phyloP scores from a whole-genome alignment of 2,329 filamentous ascomycete genomes.

The Curvularia sp. region DNA sequence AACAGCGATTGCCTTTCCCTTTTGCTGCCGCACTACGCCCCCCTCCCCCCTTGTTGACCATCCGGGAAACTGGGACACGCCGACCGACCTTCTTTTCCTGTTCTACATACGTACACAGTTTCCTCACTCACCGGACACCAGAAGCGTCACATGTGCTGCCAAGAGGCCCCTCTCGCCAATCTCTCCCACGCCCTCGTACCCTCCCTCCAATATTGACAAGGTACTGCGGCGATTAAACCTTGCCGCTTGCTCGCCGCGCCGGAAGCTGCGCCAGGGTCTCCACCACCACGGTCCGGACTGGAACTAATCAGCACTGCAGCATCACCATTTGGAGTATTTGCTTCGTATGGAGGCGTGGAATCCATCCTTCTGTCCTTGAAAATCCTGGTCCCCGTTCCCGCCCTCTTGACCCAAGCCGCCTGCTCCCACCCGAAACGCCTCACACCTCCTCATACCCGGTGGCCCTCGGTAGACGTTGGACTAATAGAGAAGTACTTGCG shows the following conservation, averaged over 20 bases:
- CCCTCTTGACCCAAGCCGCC: slow-evolving; percentile 21
- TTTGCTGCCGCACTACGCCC: slow-evolving; percentile 14
- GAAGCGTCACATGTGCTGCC: slow-evolving; percentile 25
- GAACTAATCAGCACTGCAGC: slow-evolving; percentile 42
- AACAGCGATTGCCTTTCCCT: background rate
- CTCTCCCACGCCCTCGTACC: slow-evolving; percentile 27
- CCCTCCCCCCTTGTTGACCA: slow-evolving; percentile 10
- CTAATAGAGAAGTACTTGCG: slow-evolving; percentile 22
- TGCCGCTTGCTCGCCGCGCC: slow-evolving; percentile 34
- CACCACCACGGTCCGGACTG: slow-evolving; percentile 31
- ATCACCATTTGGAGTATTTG: slow-evolving; percentile 32
- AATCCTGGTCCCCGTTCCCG: slow-evolving; percentile 24
- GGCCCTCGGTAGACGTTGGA: slow-evolving; percentile 18
- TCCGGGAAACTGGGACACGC: slow-evolving; percentile 16
- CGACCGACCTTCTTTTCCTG: slow-evolving; percentile 17
- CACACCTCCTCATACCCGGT: slow-evolving; percentile 28
- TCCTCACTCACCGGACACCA: background rate
- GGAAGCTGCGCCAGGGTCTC: slow-evolving; percentile 26
- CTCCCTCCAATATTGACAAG: slow-evolving; percentile 34
- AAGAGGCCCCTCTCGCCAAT: slow-evolving; percentile 25
- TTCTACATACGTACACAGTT: background rate
- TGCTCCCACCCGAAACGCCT: slow-evolving; percentile 28
- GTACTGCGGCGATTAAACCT: slow-evolving; percentile 39
- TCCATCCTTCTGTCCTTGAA: slow-evolving; percentile 21
- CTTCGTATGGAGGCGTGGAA: slow-evolving; percentile 23